phyloP scores from a whole-genome alignment of 768 basidiomycete species.

The Auricularia sp. region DNA sequence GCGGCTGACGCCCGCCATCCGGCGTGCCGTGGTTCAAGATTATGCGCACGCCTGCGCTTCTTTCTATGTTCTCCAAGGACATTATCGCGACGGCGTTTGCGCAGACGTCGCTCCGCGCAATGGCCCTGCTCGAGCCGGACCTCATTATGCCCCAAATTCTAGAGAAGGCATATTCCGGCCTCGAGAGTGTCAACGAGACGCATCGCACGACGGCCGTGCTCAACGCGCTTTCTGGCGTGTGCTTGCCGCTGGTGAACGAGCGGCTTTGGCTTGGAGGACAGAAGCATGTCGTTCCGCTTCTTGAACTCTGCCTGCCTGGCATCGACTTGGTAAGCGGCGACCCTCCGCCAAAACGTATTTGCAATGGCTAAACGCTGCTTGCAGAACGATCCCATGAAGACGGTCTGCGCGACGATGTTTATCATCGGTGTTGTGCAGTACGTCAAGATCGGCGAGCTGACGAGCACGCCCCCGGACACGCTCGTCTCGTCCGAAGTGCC shows the following conservation, averaged over 20 bases:
- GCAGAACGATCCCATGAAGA: slow-evolving; percentile 75
- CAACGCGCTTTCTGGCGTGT: slow-evolving; percentile 68
- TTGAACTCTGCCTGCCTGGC: slow-evolving; percentile 84
- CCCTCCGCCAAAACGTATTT: background rate
- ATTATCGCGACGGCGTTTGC: slow-evolving; percentile 69
- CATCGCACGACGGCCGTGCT: slow-evolving; percentile 88
- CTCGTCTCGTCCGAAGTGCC: slow-evolving; percentile 38
- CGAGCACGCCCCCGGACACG: slow-evolving; percentile 41
- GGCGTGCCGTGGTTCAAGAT: slow-evolving; percentile 75
- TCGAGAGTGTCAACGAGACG: slow-evolving; percentile 93
- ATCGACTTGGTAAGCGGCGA: slow-evolving; percentile 63
- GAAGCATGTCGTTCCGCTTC: slow-evolving; percentile 76
- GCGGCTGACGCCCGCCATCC: slow-evolving; percentile 72
- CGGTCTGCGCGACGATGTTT: slow-evolving; percentile 70
- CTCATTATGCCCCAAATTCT: slow-evolving; percentile 86
- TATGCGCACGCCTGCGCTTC: slow-evolving; percentile 76
- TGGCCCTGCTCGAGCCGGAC: slow-evolving; percentile 73
- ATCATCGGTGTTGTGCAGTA: slow-evolving; percentile 64
- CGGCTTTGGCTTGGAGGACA: slow-evolving; percentile 77
- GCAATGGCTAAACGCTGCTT: slow-evolving; percentile 4
- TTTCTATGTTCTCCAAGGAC: slow-evolving; percentile 89
- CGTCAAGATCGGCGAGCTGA: slow-evolving; percentile 70
- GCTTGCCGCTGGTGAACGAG: slow-evolving; percentile 68
- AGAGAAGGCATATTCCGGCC: slow-evolving; percentile 80
- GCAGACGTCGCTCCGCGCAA: slow-evolving; percentile 64